Percentiles rank a stretch among this genome's conserved stretches.
phyloP scores from a whole-genome alignment of 2,329 filamentous ascomycete species.

The Hortaea werneckii region DNA sequence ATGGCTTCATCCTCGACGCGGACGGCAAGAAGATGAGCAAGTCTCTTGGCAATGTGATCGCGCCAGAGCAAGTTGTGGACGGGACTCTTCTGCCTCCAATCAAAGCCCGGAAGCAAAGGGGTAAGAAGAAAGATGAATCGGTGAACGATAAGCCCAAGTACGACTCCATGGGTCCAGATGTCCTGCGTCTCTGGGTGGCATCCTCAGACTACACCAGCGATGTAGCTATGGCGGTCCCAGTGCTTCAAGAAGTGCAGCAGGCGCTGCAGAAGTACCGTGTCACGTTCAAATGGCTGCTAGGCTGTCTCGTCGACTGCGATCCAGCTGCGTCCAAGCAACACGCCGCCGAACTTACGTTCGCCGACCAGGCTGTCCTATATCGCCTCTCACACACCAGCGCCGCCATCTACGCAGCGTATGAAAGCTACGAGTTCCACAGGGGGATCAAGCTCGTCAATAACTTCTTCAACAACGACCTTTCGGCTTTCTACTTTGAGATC shows the following conservation, averaged over 20 bases:
- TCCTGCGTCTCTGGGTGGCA: conserved; percentile 80
- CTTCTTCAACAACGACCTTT: conserved; percentile 75
- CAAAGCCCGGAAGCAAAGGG: conserved; percentile 42
- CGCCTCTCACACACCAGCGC: conserved; percentile 59
- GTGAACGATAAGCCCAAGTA: conserved; percentile 19
- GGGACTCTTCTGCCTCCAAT: conserved; percentile 65
- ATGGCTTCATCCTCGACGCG: conserved; percentile 86
- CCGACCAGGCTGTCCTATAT: conserved; percentile 64
- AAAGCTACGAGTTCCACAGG: conserved; percentile 72
- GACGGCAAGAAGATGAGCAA: conserved; percentile 98
- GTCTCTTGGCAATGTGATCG: conserved; percentile 80
- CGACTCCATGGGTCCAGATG: conserved; percentile 62
- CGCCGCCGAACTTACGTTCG: conserved; percentile 7
- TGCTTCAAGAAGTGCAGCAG: conserved; percentile 66
- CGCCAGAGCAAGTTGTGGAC: conserved; percentile 73
- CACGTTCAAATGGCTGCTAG: conserved; percentile 83
- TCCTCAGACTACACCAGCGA: conserved; percentile 87
- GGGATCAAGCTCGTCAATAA: conserved; percentile 63
- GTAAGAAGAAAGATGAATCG: conserved; percentile 18
- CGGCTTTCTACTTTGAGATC: conserved; percentile 86
- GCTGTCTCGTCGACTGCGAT: conserved; percentile 42
- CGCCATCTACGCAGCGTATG: conserved; percentile 55
- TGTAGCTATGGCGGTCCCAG: conserved; percentile 67
- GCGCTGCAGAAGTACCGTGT: conserved; percentile 77
- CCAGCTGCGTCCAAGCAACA: conserved; percentile 8